Conservation (phyloP, 2,329 filamentous ascomycete genomes). For the Phaeophleospora eucalypticola region DNA sequence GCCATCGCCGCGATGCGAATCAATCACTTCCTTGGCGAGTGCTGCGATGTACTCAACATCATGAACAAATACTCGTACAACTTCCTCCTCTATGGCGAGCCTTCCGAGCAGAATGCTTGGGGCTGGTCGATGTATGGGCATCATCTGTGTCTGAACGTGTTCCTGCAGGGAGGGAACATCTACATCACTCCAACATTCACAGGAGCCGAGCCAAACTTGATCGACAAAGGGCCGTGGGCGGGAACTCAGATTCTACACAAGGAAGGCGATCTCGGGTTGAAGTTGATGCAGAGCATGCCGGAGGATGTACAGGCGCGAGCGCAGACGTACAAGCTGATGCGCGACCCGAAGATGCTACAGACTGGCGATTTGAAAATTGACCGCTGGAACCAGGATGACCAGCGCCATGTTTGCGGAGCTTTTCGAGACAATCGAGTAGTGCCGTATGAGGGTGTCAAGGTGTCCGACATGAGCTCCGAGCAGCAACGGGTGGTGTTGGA, state of each 20-base stretch:
- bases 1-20: constrained; percentile 66
- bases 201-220: constrained; percentile 72
- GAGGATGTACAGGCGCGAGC: constrained; percentile 47
- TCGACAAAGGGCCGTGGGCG: constrained; percentile 59
- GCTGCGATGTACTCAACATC: constrained; percentile 58
- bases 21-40: constrained; percentile 69
- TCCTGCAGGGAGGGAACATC: constrained; percentile 62
- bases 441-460: constrained; percentile 63
- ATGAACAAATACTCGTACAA: constrained; percentile 77
- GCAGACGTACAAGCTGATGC: constrained; percentile 56
- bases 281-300: constrained; percentile 63
- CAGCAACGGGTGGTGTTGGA: constrained; percentile 55
- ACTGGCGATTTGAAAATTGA: constrained; percentile 46
- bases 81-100: constrained; percentile 60
- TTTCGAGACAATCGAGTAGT: constrained; percentile 74
- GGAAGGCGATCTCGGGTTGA: constrained; percentile 62
- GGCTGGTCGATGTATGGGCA: constrained; percentile 74
- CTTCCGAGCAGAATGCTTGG: constrained; percentile 58
- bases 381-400: constrained; percentile 77
- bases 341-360: constrained; percentile 61
- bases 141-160: constrained; percentile 69
- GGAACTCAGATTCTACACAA: constrained; percentile 63
- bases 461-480: constrained; percentile 45
- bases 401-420: constrained; percentile 72
- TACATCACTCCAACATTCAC: constrained; percentile 72